A percentile compares a stretch with the other conserved stretches of the same genome.
These are phyloP conservation scores for Hydnomerulius pinastri DNA, from an alignment of 768 basidiomycete species.

Conservation along the genomic window DNA sequence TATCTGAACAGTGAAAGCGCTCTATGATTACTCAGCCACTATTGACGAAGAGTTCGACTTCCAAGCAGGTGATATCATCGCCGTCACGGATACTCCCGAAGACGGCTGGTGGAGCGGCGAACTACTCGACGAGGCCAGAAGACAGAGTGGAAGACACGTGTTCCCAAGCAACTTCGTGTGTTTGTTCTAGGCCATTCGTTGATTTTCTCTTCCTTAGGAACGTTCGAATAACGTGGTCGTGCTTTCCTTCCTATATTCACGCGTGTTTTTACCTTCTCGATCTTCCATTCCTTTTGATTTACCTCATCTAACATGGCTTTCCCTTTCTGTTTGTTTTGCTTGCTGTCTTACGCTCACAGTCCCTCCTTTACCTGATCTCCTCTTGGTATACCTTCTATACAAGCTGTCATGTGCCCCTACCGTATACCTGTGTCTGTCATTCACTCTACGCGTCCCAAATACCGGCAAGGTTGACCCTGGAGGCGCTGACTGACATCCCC, in stretches of 20 bases:
- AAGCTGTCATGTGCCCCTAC: too few species aligned
- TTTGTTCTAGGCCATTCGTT: conserved; percentile 51
- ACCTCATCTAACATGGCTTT: background rate
- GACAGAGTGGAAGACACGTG: conserved; percentile 70
- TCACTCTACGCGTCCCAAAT: too few species aligned
- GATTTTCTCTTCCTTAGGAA: background rate
- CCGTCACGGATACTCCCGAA: conserved; percentile 90
- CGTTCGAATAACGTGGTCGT: background rate
- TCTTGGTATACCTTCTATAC: too few species aligned
- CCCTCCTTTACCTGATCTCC: too few species aligned
- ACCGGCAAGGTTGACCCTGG: too few species aligned
- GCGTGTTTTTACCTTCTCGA: too few species aligned
- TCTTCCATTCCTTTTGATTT: background rate
- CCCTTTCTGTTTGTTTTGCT: background rate
- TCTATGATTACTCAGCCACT: conserved; percentile 84
- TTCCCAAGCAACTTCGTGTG: conserved; percentile 91
- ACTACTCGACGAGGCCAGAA: conserved; percentile 71
- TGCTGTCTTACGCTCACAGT: background rate
- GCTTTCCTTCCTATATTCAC: background rate
- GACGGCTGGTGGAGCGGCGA: conserved; percentile 99
- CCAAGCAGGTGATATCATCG: conserved; percentile 93
- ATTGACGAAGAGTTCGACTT: conserved; percentile 96
- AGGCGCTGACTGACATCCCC: background rate
- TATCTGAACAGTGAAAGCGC: conserved; percentile 71
- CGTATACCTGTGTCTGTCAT: too few species aligned